phyloP scores from a whole-genome alignment of 768 basidiomycete genomes.

The Lactifluus volemus region DNA sequence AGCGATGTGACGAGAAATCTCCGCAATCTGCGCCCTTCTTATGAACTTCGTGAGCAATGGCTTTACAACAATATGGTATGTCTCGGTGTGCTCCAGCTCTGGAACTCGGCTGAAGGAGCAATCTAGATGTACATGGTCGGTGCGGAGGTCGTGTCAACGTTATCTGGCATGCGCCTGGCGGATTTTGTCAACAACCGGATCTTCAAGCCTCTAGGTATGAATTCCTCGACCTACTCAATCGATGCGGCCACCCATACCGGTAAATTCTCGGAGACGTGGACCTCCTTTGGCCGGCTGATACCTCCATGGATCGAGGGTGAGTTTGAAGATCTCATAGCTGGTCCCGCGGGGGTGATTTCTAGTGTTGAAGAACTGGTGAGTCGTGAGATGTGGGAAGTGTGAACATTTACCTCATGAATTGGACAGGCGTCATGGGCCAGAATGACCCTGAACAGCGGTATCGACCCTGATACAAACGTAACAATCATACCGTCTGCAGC shows the following conservation, averaged over 20 bases:
- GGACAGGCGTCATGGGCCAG: conserved; percentile 34
- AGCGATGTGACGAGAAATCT: conserved; percentile 19
- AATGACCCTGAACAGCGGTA: conserved; percentile 29
- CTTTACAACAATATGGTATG: conserved; percentile 34
- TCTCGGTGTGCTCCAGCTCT: background rate
- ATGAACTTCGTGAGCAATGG: conserved; percentile 33
- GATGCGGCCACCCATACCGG: conserved; percentile 27
- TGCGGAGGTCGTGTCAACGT: conserved; percentile 29
- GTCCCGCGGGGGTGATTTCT: conserved; percentile 38
- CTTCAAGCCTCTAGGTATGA: conserved; percentile 35
- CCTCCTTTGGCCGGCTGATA: conserved; percentile 26
- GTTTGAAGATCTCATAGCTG: conserved; percentile 25
- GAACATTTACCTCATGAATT: background rate
- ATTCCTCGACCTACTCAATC: conserved; percentile 31
- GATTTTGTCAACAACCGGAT: conserved; percentile 36
- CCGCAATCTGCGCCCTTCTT: conserved; percentile 27
- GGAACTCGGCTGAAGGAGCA: background rate
- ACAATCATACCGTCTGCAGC: conserved; percentile 28
- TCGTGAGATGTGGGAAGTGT: background rate
- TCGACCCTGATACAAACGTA: conserved; percentile 24
- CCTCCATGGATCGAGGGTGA: conserved; percentile 27
- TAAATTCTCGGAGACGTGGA: conserved; percentile 29
- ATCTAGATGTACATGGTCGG: conserved; percentile 33
- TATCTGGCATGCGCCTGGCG: conserved; percentile 27
- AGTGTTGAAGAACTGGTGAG: conserved; percentile 36